These are phyloP conservation scores for Nigrospora osmanthi DNA, from an alignment of 2,329 filamentous ascomycete species.

Conservation along the genomic window DNA sequence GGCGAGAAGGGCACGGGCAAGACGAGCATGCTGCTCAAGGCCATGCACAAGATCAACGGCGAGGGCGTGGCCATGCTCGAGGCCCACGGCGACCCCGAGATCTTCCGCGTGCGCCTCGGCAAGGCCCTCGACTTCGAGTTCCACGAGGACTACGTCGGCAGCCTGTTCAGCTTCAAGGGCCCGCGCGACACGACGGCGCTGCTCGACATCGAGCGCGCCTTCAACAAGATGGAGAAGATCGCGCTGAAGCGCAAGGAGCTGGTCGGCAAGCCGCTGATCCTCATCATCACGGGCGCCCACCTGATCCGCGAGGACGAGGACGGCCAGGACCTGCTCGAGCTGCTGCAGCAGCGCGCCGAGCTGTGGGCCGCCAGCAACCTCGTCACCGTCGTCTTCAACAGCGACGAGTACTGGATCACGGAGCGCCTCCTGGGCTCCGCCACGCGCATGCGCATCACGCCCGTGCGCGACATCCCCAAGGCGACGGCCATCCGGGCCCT, in stretches of 20 bases:
- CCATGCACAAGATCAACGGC: constrained; percentile 87
- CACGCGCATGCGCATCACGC: constrained; percentile 89
- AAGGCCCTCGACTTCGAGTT: constrained; percentile 95
- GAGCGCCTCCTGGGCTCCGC: constrained; percentile 88
- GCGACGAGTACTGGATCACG: constrained; percentile 98
- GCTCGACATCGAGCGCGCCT: constrained; percentile 88
- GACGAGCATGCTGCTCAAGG: constrained; percentile 71
- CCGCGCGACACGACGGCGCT: constrained; percentile 87
- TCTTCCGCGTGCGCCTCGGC: constrained; percentile 86
- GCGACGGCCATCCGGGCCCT: constrained; percentile 69
- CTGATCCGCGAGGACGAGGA: constrained; percentile 86
- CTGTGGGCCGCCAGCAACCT: constrained; percentile 92
- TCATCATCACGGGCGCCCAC: constrained; percentile 93
- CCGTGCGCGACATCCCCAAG: constrained; percentile 77
- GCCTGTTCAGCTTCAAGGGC: constrained; percentile 88
- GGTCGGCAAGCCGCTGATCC: constrained; percentile 64
- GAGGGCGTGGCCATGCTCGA: constrained; percentile 93
- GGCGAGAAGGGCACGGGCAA: constrained; percentile 97
- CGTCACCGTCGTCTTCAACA: constrained; percentile 90
- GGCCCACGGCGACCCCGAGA: constrained; percentile 88
- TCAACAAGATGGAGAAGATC: constrained; percentile 97
- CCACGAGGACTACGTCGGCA: constrained; percentile 95
- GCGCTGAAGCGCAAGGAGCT: constrained; percentile 62
- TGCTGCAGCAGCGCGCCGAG: constrained; percentile 91
- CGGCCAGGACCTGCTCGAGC: constrained; percentile 85